Evolutionary conservation across 345 rosid genomes (phyloP).

Genomic region (Euphorbia tirucalli): DNA sequence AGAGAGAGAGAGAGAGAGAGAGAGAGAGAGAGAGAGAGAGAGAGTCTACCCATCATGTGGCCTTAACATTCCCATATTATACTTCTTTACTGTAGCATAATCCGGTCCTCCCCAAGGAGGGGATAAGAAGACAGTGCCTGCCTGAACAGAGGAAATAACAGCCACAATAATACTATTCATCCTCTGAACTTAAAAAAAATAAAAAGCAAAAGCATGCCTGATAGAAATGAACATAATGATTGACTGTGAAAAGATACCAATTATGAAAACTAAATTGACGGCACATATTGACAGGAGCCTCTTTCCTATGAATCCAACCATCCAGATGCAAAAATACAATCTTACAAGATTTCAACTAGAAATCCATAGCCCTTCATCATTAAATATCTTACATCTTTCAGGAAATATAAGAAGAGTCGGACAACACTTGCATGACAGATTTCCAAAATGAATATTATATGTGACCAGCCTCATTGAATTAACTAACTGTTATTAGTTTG

Average conservation of each 20-base stretch:
- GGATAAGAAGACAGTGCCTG: conserved; percentile 75
- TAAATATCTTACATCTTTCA: neutral
- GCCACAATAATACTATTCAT: conserved; percentile 3
- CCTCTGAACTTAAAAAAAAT: neutral
- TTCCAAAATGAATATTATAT: neutral
- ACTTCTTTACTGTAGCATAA: conserved; percentile 58
- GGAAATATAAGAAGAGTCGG: conserved; percentile 1
- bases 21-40: neutral
- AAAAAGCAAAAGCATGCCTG: neutral
- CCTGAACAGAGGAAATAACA: conserved; percentile 42
- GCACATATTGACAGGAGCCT: neutral
- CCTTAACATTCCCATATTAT: conserved; percentile 77
- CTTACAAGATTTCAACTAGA: no score
- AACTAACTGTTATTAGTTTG: no score
- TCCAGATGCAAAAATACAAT: neutral
- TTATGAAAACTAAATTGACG: conserved; percentile 3
- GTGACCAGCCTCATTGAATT: no score
- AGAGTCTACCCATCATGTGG: conserved; percentile 73
- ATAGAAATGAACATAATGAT: neutral
- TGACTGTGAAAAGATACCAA: neutral
- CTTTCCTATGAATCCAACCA: conserved; percentile 1
- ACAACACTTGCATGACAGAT: neutral
- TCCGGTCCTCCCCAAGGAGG: conserved; percentile 99
- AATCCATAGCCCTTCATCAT: neutral
- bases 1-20: no score